Percentiles rank a stretch among this genome's conserved stretches.
These are phyloP conservation scores for Hawksworthiomyces lignivorus DNA, from an alignment of 2,329 filamentous ascomycete genomes.

Conservation along the genomic window DNA sequence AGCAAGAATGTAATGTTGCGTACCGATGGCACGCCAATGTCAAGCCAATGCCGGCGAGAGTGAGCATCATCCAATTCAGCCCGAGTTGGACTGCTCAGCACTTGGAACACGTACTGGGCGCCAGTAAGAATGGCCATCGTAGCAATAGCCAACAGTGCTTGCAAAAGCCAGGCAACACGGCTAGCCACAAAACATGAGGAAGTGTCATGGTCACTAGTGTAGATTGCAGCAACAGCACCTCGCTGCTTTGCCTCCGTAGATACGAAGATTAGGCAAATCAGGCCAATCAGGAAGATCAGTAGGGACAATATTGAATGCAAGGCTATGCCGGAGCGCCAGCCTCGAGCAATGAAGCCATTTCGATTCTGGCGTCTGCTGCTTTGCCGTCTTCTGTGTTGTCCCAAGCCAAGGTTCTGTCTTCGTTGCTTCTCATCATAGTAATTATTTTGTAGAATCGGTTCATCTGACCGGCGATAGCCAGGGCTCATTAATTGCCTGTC, in stretches of 20 bases:
- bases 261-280: constrained; percentile 29
- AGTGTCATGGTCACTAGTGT: too few relatives aligned
- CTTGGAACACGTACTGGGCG: constrained; percentile 46
- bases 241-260: constrained; percentile 25
- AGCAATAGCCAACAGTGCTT: constrained; percentile 36
- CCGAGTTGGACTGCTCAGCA: constrained; percentile 46
- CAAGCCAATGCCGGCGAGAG: constrained; percentile 37
- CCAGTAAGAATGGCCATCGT: constrained; percentile 36
- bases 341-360: constrained; percentile 22
- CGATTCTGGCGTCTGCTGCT: not conserved
- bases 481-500: not conserved
- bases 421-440: too few relatives aligned
- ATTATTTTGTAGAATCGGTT: constrained; percentile 1
- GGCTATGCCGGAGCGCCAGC: constrained; percentile 42
- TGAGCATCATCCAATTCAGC: constrained; percentile 41
- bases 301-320: constrained; percentile 34
- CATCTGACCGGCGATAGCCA: not conserved
- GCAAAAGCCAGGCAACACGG: constrained; percentile 32
- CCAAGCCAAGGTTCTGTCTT: not conserved
- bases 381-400: not conserved
- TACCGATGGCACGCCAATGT: constrained; percentile 46
- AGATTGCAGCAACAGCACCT: constrained; percentile 22
- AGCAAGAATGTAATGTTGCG: constrained; percentile 40
- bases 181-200: constrained; percentile 31
- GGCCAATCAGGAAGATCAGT: constrained; percentile 28